Percentiles rank a stretch among this genome's conserved stretches.
Conservation (phyloP, 139 green algal species). For the Cymbomonas tetramitiformis region DNA sequence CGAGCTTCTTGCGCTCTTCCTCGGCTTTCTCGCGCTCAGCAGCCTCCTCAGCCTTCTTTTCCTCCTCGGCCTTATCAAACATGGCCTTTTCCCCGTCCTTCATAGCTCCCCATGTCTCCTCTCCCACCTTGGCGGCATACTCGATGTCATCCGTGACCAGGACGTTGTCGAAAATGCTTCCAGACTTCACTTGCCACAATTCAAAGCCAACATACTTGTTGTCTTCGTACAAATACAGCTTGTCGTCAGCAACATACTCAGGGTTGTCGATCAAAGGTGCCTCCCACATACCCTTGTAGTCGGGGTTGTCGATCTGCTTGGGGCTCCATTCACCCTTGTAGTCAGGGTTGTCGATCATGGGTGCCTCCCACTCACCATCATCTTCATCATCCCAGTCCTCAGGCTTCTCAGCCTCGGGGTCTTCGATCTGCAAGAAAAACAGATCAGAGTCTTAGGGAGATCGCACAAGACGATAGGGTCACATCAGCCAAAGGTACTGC, state of each 20-base stretch:
- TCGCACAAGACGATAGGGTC: too few species aligned
- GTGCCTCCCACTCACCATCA: constrained; percentile 79
- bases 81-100: constrained; percentile 58
- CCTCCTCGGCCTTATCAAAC: constrained; percentile 37
- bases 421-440: too few species aligned
- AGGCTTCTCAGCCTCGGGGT: constrained; percentile 43
- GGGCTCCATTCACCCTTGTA: constrained; percentile 77
- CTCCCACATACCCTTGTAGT: constrained; percentile 66
- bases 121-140: constrained; percentile 49
- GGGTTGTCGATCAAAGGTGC: constrained; percentile 70
- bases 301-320: constrained; percentile 49
- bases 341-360: constrained; percentile 69
- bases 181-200: constrained; percentile 75
- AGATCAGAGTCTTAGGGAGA: too few species aligned
- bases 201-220: constrained; percentile 66
- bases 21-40: constrained; percentile 17
- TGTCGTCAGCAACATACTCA: constrained; percentile 53
- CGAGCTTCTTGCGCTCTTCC: constrained; percentile 11
- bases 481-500: too few species aligned
- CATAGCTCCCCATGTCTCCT: constrained; percentile 54
- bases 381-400: constrained; percentile 85
- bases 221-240: constrained; percentile 53
- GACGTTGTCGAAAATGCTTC: constrained; percentile 84
- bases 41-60: constrained; percentile 30
- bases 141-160: constrained; percentile 56